A percentile compares a stretch with the other conserved stretches of the same genome.
Evolutionary conservation across 345 rosid genomes (phyloP).

Genomic region (Ceriops decandra): DNA sequence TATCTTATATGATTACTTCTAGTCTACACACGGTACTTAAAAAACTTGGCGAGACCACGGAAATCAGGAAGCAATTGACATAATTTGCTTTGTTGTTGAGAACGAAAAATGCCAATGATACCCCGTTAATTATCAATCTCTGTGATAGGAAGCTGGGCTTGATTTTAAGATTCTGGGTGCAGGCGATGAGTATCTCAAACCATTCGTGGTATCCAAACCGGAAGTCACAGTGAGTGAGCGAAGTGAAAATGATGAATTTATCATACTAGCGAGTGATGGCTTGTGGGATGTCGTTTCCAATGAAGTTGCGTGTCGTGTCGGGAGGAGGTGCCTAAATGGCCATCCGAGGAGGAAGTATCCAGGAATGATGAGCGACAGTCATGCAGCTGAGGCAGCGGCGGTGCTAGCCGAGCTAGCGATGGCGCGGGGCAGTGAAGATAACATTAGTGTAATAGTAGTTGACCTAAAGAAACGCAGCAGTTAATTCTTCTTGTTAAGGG

Average conservation of each 20-base stretch:
- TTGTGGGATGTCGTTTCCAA: constrained; percentile 72
- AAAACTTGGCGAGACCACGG: no score
- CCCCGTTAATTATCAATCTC: no score
- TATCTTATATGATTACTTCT: no score
- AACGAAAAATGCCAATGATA: no score
- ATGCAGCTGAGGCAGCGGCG: constrained; percentile 31
- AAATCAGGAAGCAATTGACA: no score
- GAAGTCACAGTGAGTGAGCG: constrained; percentile 43
- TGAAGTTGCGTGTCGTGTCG: constrained; percentile 57
- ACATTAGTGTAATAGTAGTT: constrained; percentile 42
- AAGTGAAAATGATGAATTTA: constrained; percentile 49
- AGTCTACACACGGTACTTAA: no score
- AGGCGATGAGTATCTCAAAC: constrained; percentile 61
- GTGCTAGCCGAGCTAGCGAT: constrained; percentile 33
- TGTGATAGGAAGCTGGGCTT: no score
- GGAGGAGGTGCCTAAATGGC: constrained; percentile 48
- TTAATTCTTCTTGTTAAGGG: neutral
- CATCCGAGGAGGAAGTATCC: constrained; percentile 25
- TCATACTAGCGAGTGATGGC: constrained; percentile 75
- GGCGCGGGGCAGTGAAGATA: constrained; percentile 39
- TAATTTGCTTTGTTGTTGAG: no score
- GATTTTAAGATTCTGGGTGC: constrained; percentile 5
- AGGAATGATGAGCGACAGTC: constrained; percentile 14
- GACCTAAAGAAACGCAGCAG: constrained; percentile 32
- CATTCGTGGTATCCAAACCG: constrained; percentile 50